Evolutionary conservation across 352 stramenopile species (phyloP), one percentile per base, ranked within the genome.

Genomic region (Aphanomyces cochlioides): DNA sequence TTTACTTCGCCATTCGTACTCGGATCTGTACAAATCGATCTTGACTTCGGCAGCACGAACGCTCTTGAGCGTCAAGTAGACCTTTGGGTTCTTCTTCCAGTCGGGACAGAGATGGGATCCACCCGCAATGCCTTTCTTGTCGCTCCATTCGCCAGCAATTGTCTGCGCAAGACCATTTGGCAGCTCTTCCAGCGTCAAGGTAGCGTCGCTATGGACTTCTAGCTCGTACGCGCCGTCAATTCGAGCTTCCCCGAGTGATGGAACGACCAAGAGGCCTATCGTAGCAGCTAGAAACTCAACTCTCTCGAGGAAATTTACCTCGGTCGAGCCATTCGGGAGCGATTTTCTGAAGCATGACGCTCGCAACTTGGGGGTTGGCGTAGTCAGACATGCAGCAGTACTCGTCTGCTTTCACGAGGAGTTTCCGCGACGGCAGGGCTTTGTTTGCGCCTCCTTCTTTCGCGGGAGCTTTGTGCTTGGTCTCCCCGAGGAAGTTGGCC

Each of bases 11-110:
- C 90, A 96, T 74, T 94, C 84, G 40, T 86, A 78, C 63, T 95
- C 90, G 12, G 84, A 90, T 3, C 89, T 80, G 7, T 84, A 88
- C 43, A 97, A 77, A 21, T 83, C 84, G 76, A 96, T 90, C 38
- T 81, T 85, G 7, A 95, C 85, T 53, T 84, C 89, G 3, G 81
- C 82, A 5, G 84, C 79, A 1, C 87, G 78, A 21, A 90, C 78
- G 28, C 77, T 79, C 74, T 92, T 84, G 43, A 97, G 75, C 19
- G 83, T 78, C 12, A 97, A 71, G 43, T 84, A 86, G 56, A 95
- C 88, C 66, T 84, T 93, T 0, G 90, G 90, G 70, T 97, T 97
- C 59, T 91, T 91, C 66, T 87, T 90, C 87, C 88, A 96, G 47
- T 76, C 72, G 38, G 76, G 67, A 60, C 96, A 81, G 56, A 97